Evolutionary conservation across 176 grass and related monocot species (phyloP).

Genomic region (Poa annua): DNA sequence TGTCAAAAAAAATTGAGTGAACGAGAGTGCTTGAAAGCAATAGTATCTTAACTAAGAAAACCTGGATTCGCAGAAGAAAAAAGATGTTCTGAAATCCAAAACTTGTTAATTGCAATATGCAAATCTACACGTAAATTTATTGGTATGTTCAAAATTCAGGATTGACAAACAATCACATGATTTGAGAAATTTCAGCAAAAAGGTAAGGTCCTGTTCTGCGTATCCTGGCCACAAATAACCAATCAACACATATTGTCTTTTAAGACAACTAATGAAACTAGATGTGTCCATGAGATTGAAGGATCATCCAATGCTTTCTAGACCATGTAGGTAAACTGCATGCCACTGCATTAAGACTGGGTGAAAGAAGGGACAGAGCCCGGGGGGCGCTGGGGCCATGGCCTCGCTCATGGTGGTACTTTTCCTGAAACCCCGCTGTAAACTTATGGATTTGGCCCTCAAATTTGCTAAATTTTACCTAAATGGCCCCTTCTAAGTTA

Average conservation of each 20-base stretch:
- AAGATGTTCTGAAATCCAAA: conserved; percentile 23
- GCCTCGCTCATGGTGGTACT: no score
- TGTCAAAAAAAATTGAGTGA: not conserved
- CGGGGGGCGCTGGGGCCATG: no score
- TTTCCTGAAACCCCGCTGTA: no score
- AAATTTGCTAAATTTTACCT: no score
- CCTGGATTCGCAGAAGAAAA: not conserved
- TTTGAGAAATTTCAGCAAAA: conserved; percentile 29
- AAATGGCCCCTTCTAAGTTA: no score
- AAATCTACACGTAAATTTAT: not conserved
- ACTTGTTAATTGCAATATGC: not conserved
- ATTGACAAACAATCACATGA: conserved; percentile 11
- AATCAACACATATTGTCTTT: not conserved
- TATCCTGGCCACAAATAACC: conserved; percentile 11
- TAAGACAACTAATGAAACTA: conserved; percentile 33
- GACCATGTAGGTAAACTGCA: not conserved
- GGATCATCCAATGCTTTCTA: conserved; percentile 15
- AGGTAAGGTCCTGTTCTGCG: not conserved
- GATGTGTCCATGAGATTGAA: not conserved
- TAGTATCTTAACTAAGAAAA: not conserved
- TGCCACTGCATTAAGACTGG: not conserved
- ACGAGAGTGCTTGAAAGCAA: conserved; percentile 2
- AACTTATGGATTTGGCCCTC: no score
- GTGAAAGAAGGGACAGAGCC: not conserved
- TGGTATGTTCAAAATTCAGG: conserved; percentile 22